Evolutionary conservation across 176 grass and related monocot species (phyloP).

Genomic region (Aegilops umbellulata): DNA sequence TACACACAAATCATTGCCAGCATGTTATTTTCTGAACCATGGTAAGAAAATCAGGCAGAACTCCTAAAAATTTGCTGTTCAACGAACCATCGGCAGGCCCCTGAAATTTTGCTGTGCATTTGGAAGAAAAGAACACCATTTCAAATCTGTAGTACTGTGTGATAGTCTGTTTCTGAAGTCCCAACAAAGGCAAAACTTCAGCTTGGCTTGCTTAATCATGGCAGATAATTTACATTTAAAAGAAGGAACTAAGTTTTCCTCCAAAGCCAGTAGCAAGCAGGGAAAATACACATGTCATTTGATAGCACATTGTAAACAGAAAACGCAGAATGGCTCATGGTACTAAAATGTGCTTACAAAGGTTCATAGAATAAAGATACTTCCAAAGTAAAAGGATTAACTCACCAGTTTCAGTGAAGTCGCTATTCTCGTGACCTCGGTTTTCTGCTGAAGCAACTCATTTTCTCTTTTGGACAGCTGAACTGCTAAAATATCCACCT

Average conservation of each 20-base stretch:
- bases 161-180: background rate
- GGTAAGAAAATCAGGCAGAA: conserved; percentile 11
- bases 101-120: background rate
- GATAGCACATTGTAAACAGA: background rate
- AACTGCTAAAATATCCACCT: conserved; percentile 78
- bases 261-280: background rate
- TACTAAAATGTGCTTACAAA: conserved; percentile 2
- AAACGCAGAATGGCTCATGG: background rate
- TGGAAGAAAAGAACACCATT: conserved; percentile 5
- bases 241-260: background rate
- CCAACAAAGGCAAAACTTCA: background rate
- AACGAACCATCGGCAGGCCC: background rate
- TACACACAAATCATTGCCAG: background rate
- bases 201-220: background rate
- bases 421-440: conserved; percentile 67
- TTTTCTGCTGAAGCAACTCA: conserved; percentile 78
- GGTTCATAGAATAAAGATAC: background rate
- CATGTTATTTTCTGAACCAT: background rate
- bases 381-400: background rate
- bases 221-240: background rate
- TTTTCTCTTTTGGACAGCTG: conserved; percentile 73
- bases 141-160: background rate
- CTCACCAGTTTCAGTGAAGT: conserved; percentile 53
- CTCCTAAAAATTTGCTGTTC: background rate
- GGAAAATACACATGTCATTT: background rate